Evolutionary conservation across 179 eudicot genomes (phyloP).

Genomic region (Silene vulgaris): DNA sequence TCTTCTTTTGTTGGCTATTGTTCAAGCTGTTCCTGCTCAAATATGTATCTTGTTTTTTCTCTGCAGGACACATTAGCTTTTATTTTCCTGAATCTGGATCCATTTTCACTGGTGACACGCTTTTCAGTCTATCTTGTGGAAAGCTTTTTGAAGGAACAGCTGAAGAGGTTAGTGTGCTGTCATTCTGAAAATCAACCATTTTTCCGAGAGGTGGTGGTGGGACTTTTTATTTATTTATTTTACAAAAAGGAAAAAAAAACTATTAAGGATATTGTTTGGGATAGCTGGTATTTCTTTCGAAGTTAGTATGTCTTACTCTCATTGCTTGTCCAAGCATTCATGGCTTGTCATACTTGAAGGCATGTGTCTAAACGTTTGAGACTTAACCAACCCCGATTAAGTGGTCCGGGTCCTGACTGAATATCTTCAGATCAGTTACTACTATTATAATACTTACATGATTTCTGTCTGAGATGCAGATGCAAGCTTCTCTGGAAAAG

Average conservation of each 20-base stretch:
- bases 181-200: conserved; percentile 6
- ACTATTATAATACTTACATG: background rate
- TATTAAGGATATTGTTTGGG: background rate
- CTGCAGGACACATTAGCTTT: conserved; percentile 83
- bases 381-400: background rate
- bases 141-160: conserved; percentile 92
- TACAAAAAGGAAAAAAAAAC: background rate
- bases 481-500: conserved; percentile 66
- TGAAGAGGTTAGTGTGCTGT: conserved; percentile 47
- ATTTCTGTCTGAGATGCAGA: conserved; percentile 40
- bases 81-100: conserved; percentile 72
- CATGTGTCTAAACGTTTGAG: background rate
- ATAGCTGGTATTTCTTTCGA: background rate
- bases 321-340: background rate
- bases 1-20: conserved; percentile 3
- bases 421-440: background rate
- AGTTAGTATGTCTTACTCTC: background rate
- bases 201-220: background rate
- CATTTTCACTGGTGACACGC: conserved; percentile 83
- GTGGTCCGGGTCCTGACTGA: background rate
- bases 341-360: background rate
- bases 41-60: conserved; percentile 1
- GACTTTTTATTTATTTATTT: background rate
- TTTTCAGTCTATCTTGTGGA: conserved; percentile 91
- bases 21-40: background rate